Evolutionary conservation across 495 filamentous ascomycete species (phyloP).

Genomic region (Neurospora sp.): DNA sequence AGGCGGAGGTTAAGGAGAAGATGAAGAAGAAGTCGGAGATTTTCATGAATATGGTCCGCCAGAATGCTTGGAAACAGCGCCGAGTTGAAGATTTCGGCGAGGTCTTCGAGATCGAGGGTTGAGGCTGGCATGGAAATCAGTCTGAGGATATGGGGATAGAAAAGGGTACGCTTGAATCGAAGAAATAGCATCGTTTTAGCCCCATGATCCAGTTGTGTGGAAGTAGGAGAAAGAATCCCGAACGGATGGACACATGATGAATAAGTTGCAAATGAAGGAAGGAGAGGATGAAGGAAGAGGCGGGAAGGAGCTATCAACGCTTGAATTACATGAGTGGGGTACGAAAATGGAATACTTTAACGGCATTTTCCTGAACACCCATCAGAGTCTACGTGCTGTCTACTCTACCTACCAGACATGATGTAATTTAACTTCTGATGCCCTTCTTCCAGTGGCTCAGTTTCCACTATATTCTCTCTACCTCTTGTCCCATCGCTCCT

Average conservation of each 20-base stretch:
- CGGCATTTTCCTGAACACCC: neutral
- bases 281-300: neutral
- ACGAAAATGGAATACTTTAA: neutral
- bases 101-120: neutral
- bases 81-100: neutral
- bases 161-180: neutral
- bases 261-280: neutral
- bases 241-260: neutral
- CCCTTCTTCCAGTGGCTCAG: neutral
- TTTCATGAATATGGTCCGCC: neutral
- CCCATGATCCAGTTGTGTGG: no score
- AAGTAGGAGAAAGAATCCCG: no score
- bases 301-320: neutral
- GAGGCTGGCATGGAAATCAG: neutral
- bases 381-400: neutral
- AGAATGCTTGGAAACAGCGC: neutral
- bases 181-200: neutral
- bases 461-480: neutral
- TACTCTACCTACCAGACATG: neutral
- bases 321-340: neutral
- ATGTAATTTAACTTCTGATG: neutral
- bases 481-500: accelerated
- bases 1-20: accelerated
- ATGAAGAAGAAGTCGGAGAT: neutral
- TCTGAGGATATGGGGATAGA: neutral